Evolutionary conservation across 805 yeast species (phyloP), one percentile per base, ranked within the genome.

Genomic region (Kodamaea kaohsiungensis): DNA sequence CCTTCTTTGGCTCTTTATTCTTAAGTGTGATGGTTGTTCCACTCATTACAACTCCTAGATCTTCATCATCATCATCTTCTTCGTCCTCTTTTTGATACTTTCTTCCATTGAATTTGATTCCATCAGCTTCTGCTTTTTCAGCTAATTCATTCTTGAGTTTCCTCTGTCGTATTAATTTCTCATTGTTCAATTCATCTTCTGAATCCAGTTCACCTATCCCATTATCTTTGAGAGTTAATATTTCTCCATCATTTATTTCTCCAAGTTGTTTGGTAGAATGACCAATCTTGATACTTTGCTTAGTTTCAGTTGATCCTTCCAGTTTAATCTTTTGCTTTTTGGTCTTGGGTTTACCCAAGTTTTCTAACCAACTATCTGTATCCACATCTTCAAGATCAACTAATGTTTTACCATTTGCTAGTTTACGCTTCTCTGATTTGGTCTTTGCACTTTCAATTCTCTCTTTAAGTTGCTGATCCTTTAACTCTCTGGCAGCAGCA

Each of bases 221-320:
- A n/a, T 65, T 59, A 58, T 85, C 89, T 48, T 82, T 78, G 49
- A 88, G 70, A 0, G 91, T 87, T 50, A 88, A 69, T 2, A 87
- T 72, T 0, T 75, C 81, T 6, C 76, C 73, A n/a, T 69, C 77
- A 3, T 69, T 65, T 1, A 78, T 59, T 12, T 65, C 61, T 2
- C 62, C 59, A 9, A 85, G 61, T n/a, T 77, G 78, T n/a, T 63
- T 62, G 9, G 71, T 39, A 35, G 68, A 66, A 63, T 85, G 88
- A 0, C 76, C 80, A 2, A 85, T 72, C 40, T 70, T 72, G 13
- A 2, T 53, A 51, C 27, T 35, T 12, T 18, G 18, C 10, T 5
- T 8, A 8, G 35, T 2, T 7, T 37, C 45, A 45, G 51, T 52
- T 51, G 51, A 3, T 53, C 52, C 3, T 39, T 48, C 10, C 8